Conservation (phyloP, 2,329 filamentous ascomycete genomes). For the Colletotrichum truncatum region DNA sequence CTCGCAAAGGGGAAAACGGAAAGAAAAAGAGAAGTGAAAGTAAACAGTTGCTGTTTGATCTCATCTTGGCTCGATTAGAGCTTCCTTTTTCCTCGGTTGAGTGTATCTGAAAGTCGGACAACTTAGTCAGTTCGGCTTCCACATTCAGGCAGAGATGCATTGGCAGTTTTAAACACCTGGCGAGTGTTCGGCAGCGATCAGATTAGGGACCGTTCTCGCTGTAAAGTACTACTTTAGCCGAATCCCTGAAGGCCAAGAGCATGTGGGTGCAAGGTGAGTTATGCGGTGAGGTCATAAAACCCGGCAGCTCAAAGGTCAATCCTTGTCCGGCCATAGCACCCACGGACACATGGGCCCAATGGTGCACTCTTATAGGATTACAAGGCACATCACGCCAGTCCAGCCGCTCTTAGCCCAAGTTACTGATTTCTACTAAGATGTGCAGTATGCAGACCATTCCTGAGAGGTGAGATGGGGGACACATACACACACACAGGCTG, state of each 20-base stretch:
- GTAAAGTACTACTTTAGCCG: not conserved
- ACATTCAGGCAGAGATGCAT: not conserved
- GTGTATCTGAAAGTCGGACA: not conserved
- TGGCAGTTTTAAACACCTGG: not conserved
- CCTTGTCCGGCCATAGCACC: not conserved
- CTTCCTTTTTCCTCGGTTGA: not conserved
- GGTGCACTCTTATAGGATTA: not conserved
- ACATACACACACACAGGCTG: not conserved
- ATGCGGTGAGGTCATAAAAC: conserved; percentile 16
- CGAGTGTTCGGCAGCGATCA: not conserved
- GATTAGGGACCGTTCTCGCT: not conserved
- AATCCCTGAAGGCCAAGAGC: not conserved
- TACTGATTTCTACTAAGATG: too few relatives aligned
- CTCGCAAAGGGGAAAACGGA: not conserved
- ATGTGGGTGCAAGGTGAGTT: not conserved
- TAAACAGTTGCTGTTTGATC: conserved; percentile 27
- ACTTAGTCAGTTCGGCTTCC: conserved; percentile 21
- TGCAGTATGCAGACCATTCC: not conserved
- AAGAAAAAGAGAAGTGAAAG: not conserved
- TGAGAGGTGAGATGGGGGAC: not conserved
- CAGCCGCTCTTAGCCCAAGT: not conserved
- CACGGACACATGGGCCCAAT: not conserved
- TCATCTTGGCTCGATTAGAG: conserved; percentile 25
- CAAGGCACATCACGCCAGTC: not conserved
- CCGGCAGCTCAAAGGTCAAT: conserved; percentile 3